phyloP scores from a whole-genome alignment of 805 yeast genomes.

The Novakomyces olei region DNA sequence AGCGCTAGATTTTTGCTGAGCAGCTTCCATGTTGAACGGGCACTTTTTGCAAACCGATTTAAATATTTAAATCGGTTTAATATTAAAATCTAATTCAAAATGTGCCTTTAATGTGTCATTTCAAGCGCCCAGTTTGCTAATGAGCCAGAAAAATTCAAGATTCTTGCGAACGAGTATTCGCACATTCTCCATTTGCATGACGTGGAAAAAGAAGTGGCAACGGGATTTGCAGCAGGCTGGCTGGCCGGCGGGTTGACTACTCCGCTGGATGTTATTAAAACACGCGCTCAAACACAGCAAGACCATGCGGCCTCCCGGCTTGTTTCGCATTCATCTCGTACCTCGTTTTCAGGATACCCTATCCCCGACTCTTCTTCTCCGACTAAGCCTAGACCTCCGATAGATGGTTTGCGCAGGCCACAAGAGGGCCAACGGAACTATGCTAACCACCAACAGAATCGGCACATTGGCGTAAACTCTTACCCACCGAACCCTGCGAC shows the following conservation, averaged over 20 bases:
- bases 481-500: constrained; percentile 13
- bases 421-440: neutral
- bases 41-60: too few species aligned
- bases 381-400: too few species aligned
- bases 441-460: neutral
- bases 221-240: constrained; percentile 95
- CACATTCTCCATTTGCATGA: constrained; percentile 6
- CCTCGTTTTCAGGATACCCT: too few species aligned
- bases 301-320: too few species aligned
- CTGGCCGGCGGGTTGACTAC: constrained; percentile 75
- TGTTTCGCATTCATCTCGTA: too few species aligned
- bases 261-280: constrained; percentile 69
- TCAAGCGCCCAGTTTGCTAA: too few species aligned
- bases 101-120: too few species aligned
- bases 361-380: too few species aligned
- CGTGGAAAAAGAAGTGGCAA: constrained; percentile 20
- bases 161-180: constrained; percentile 16
- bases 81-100: too few species aligned
- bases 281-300: constrained; percentile 90
- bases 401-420: constrained; percentile 3
- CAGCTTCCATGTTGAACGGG: too few species aligned
- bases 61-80: too few species aligned
- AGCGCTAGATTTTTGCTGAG: neutral
- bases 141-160: constrained; percentile 17
- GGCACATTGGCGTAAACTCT: constrained; percentile 7